phyloP scores from a whole-genome alignment of 345 rosid species.

The Pistacia vera region DNA sequence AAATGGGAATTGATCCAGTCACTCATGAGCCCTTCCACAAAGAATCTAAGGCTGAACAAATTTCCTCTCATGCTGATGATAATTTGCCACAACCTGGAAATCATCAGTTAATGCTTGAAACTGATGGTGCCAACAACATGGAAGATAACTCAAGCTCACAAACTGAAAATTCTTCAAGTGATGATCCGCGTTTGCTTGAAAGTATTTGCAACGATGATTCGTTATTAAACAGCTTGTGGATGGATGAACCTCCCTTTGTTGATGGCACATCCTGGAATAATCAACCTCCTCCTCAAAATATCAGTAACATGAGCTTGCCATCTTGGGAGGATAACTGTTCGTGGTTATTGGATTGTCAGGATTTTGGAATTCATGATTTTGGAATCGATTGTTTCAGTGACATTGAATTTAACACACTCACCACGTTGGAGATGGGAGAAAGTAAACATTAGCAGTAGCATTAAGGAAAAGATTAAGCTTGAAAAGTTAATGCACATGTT shows the following conservation, averaged over 20 bases:
- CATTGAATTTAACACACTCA: conserved; percentile 32
- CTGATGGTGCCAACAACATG: conserved; percentile 19
- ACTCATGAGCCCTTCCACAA: conserved; percentile 76
- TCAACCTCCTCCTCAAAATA: conserved; percentile 1
- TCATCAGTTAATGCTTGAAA: conserved; percentile 15
- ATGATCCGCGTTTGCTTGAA: conserved; percentile 37
- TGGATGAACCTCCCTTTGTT: conserved; percentile 51
- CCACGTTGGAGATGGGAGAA: conserved; percentile 36
- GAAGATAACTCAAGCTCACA: conserved; percentile 47
- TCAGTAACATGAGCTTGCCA: conserved; percentile 21
- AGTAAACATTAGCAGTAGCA: conserved; percentile 22
- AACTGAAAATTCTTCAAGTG: conserved; percentile 31
- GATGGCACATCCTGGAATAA: conserved; percentile 37
- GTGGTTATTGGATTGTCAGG: conserved; percentile 74
- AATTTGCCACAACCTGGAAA: conserved; percentile 20
- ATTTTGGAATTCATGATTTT: conserved; percentile 85
- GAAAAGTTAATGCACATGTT: conserved; percentile 22
- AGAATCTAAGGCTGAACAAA: conserved; percentile 25
- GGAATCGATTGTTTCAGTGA: conserved; percentile 57
- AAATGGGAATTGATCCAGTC: conserved; percentile 91
- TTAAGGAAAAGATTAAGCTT: neutral
- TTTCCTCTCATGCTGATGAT: conserved; percentile 14
- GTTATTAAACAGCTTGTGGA: conserved; percentile 66
- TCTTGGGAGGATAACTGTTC: conserved; percentile 55
- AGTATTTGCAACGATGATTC: conserved; percentile 53